phyloP scores from a whole-genome alignment of 306 rosid genomes.

The Acmispon strigosus region DNA sequence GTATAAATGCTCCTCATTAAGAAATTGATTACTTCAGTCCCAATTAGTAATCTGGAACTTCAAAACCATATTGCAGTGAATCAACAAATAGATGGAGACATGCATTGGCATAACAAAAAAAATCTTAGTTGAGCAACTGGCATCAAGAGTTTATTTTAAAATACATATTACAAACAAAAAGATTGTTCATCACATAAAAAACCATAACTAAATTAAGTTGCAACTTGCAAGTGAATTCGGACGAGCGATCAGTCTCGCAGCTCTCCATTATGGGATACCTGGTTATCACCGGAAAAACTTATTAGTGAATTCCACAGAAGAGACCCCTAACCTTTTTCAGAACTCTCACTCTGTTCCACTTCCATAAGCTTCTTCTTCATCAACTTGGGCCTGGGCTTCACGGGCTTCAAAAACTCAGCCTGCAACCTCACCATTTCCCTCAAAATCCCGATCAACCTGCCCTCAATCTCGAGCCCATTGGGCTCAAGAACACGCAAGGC shows the following conservation, averaged over 20 bases:
- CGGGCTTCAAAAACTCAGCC: constrained; percentile 56
- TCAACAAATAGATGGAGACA: not conserved
- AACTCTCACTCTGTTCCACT: constrained; percentile 11
- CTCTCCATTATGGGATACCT: too few species aligned
- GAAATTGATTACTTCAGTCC: not conserved
- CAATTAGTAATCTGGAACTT: not conserved
- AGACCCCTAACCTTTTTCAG: not conserved
- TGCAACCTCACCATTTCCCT: constrained; percentile 71
- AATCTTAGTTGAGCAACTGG: not conserved
- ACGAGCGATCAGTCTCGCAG: too few species aligned
- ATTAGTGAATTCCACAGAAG: not conserved
- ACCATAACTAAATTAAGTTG: not conserved
- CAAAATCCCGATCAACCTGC: constrained; percentile 42
- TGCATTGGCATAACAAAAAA: not conserved
- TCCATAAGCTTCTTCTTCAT: constrained; percentile 33
- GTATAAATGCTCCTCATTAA: too few species aligned
- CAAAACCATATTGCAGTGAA: not conserved
- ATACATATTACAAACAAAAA: not conserved
- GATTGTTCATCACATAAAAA: not conserved
- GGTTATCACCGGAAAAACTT: too few species aligned
- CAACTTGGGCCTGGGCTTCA: constrained; percentile 61
- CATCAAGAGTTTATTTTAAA: not conserved
- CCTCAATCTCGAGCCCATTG: constrained; percentile 53
- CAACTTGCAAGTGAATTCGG: not conserved
- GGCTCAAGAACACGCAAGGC: constrained; percentile 57